These are phyloP conservation scores for Corynespora cassiicola DNA, from an alignment of 2,329 filamentous ascomycete genomes.

Conservation along the genomic window DNA sequence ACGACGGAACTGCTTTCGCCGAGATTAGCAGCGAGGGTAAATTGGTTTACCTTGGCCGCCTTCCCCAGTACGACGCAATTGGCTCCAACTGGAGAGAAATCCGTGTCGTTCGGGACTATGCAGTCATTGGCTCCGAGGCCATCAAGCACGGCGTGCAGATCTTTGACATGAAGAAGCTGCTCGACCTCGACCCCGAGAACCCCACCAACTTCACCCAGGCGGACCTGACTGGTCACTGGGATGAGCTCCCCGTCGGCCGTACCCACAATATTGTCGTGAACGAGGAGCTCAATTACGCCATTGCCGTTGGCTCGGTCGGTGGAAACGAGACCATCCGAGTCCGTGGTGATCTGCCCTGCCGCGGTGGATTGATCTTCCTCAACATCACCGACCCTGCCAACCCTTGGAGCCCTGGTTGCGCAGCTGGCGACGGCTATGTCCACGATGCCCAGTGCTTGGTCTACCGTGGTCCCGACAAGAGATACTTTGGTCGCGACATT, in stretches of 20 bases:
- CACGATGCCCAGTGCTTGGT: conserved; percentile 66
- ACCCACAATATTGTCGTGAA: conserved; percentile 43
- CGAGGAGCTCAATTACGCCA: conserved; percentile 34
- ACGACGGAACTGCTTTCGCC: conserved; percentile 36
- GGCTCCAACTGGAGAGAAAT: conserved; percentile 60
- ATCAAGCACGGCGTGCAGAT: conserved; percentile 62
- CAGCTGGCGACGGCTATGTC: conserved; percentile 62
- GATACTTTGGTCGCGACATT: conserved; percentile 57
- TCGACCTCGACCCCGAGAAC: conserved; percentile 27
- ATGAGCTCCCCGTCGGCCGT: conserved; percentile 33
- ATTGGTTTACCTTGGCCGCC: conserved; percentile 57
- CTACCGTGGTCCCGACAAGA: conserved; percentile 57
- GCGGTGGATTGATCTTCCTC: conserved; percentile 62
- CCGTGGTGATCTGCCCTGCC: conserved; percentile 46
- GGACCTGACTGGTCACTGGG: conserved; percentile 32
- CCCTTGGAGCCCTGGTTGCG: conserved; percentile 59
- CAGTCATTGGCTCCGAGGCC: conserved; percentile 43
- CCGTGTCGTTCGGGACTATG: conserved; percentile 44
- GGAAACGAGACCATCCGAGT: conserved; percentile 33
- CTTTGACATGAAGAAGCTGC: conserved; percentile 63
- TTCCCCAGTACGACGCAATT: conserved; percentile 53
- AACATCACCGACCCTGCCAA: conserved; percentile 61
- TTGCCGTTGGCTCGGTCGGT: conserved; percentile 33
- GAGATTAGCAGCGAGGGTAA: conserved; percentile 54
- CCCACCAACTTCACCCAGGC: conserved; percentile 32